These are phyloP conservation scores for Apiospora marii DNA, from an alignment of 2,329 filamentous ascomycete genomes.

Conservation along the genomic window DNA sequence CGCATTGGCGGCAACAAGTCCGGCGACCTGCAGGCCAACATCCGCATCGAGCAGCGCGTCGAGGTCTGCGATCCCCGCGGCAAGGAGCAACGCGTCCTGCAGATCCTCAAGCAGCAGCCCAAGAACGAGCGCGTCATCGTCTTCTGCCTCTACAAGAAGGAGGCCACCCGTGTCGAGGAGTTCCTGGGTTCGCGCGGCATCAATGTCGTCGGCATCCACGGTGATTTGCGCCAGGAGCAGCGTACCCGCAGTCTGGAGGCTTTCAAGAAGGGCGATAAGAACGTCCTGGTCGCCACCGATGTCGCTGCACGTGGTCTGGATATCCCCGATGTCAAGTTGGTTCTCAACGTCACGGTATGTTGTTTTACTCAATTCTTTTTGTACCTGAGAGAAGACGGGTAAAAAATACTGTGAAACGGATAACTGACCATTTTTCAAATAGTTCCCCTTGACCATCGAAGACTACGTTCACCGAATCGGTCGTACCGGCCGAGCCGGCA, in stretches of 20 bases:
- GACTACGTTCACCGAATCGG: conserved; percentile 81
- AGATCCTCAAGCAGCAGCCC: conserved; percentile 63
- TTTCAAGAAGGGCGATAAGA: conserved; percentile 86
- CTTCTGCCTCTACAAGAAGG: conserved; percentile 98
- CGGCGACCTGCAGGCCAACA: conserved; percentile 89
- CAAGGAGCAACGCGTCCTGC: conserved; percentile 79
- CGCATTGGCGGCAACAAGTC: conserved; percentile 79
- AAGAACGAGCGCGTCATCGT: conserved; percentile 80
- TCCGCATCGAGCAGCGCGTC: conserved; percentile 81
- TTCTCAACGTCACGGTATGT: conserved; percentile 82
- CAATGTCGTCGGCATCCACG: conserved; percentile 84
- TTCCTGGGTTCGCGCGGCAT: conserved; percentile 82
- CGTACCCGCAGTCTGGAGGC: conserved; percentile 70
- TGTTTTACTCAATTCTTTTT: conserved; percentile 47
- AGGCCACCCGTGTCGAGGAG: conserved; percentile 86
- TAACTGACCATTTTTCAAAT: conserved; percentile 1
- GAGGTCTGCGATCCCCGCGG: conserved; percentile 81
- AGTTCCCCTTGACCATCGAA: conserved; percentile 80
- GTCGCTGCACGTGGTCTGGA: conserved; percentile 76
- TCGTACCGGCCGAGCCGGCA: conserved; percentile 78
- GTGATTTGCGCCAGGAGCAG: conserved; percentile 88
- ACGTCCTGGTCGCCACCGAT: conserved; percentile 91
- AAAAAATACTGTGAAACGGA: conserved; percentile 50
- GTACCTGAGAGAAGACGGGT: conserved; percentile 54
- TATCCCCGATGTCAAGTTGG: conserved; percentile 73